Evolutionary conservation across 2,329 filamentous ascomycete species (phyloP).

Genomic region (Neofusicoccum sp.): DNA sequence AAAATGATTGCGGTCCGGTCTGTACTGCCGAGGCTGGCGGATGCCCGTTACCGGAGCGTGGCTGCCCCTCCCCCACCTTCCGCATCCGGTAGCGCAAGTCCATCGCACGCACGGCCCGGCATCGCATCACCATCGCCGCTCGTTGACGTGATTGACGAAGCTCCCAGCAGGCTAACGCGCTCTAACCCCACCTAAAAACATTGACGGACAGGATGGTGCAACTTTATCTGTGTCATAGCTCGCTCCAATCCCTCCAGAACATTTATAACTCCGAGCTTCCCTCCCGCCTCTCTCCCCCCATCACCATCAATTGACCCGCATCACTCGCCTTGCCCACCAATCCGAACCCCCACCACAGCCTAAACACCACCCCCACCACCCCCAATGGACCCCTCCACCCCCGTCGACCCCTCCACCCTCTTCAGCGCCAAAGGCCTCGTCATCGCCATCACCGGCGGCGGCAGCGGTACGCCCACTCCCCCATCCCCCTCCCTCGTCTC

Average conservation of each 20-base stretch:
- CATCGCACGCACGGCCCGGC: slow-evolving; percentile 11
- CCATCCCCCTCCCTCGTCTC: not conserved
- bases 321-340: not conserved
- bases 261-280: not conserved
- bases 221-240: not conserved
- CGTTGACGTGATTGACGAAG: slow-evolving; percentile 10
- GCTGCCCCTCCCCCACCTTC: slow-evolving; percentile 6
- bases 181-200: not conserved
- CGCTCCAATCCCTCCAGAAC: not conserved
- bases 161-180: not conserved
- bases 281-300: too few relatives aligned
- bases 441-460: slow-evolving; percentile 46
- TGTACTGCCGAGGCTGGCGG: too few relatives aligned
- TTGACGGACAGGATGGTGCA: not conserved
- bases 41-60: not conserved
- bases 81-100: not conserved
- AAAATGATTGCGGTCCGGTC: too few relatives aligned
- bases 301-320: not conserved
- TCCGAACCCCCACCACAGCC: too few relatives aligned
- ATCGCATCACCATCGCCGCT: not conserved
- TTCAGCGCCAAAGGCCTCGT: slow-evolving; percentile 45
- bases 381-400: slow-evolving; percentile 39
- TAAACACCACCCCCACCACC: not conserved
- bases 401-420: slow-evolving; percentile 37
- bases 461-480: slow-evolving; percentile 37